Evolutionary conservation across 768 basidiomycete genomes (phyloP), one percentile per base, ranked within the genome.

Genomic region (Scleroderma citrinum): DNA sequence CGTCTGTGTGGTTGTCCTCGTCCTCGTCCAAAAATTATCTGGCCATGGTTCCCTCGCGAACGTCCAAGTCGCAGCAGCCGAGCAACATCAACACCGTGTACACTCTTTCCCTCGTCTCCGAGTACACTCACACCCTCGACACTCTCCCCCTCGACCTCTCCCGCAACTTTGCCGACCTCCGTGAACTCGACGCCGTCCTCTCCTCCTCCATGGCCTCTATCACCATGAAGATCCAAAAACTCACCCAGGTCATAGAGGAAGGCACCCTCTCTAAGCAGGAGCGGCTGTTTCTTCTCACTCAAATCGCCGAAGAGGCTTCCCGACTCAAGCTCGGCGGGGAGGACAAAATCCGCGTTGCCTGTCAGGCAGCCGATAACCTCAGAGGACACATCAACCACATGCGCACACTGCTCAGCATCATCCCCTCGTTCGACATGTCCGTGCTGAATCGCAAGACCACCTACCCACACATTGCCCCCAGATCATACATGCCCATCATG

Each of bases 151-250:
- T 88, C 54, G 92, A 96, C 69, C 83, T 99, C 68, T 95, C 95
- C 12, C 84, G 91, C 67, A 85, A 83, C 68, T 90, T 96, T 67
- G 90, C 87, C 11, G 96, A 99, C 76, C 82, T 99, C 47, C 89
- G 93, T 55, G 96, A 99, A 71, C 88, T 99, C 70, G 96, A 98
- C 68, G 96, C 95, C 49, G 96, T 99, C 51, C 80, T 99, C 57
- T 93, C 92, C 57, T 75, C 87, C 38, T 91, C 91, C 53, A 87
- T 95, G 69, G 66, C 81, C 55, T 75, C 79, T 56, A 86, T 99
- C 62, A 92, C 87, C 50, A 58, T 76, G 39, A 92, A 92, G 69
- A 85, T 98, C 55, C 76, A 80, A 49, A 64, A 67, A 34, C 84
- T 99, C 56, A 86, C 83, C 35, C 62, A 72, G 50, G 82, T 90